These are phyloP conservation scores for Isabelozyma pseudorhagii DNA, from an alignment of 805 yeast genomes.

Conservation along the genomic window DNA sequence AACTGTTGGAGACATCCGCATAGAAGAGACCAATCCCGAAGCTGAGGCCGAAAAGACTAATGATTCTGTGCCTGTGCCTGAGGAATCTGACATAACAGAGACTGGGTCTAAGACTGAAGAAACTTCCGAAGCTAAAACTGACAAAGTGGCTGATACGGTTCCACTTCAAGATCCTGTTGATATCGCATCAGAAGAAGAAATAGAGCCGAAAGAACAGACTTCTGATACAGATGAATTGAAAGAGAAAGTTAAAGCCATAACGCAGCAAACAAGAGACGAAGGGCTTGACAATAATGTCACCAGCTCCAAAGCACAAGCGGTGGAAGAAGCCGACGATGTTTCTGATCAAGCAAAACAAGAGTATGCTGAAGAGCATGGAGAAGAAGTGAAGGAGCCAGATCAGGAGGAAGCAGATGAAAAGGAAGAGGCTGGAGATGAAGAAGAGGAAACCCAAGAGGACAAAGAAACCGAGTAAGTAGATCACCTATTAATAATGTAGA, in stretches of 20 bases:
- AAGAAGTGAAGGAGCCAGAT: constrained; percentile 3
- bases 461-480: constrained; percentile 7
- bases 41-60: constrained; percentile 1
- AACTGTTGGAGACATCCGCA: not conserved
- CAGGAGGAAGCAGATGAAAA: constrained; percentile 2
- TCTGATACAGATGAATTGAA: constrained; percentile 4
- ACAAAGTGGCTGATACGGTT: constrained; percentile 8
- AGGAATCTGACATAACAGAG: not conserved
- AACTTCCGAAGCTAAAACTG: not conserved
- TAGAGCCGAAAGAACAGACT: not conserved
- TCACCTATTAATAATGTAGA: not conserved
- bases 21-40: constrained; percentile 1
- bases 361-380: constrained; percentile 4
- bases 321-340: constrained; percentile 8
- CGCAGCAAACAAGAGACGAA: constrained; percentile 4
- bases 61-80: constrained; percentile 1
- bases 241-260: constrained; percentile 9
- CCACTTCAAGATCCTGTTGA: constrained; percentile 7
- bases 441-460: constrained; percentile 2
- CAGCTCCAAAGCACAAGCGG: constrained; percentile 9
- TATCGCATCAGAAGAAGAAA: not conserved
- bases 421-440: constrained; percentile 4
- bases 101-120: not conserved
- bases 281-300: constrained; percentile 5
- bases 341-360: constrained; percentile 7